phyloP scores from a whole-genome alignment of 2,329 filamentous ascomycete genomes.

The Fusarium citri region DNA sequence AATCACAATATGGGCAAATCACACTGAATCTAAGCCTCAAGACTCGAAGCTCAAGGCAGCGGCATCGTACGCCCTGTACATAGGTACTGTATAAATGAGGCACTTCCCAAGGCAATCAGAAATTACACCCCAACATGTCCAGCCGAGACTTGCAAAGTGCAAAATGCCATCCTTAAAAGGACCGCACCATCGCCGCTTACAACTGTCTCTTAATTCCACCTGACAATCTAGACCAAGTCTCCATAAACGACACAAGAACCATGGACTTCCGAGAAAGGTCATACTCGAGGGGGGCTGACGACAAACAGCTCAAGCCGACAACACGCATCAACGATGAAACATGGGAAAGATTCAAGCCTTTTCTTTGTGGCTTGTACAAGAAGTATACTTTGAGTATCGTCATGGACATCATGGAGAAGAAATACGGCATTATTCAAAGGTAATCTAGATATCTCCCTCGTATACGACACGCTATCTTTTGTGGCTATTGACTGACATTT shows the following conservation, averaged over 20 bases:
- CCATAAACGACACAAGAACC: not conserved
- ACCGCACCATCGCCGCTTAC: constrained; percentile 1
- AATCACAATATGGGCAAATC: constrained; percentile 27
- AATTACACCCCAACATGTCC: constrained; percentile 6
- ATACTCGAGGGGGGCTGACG: constrained; percentile 14
- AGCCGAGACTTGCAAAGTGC: constrained; percentile 17
- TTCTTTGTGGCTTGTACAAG: constrained; percentile 38
- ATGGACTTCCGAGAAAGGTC: constrained; percentile 27
- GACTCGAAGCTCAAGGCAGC: constrained; percentile 24
- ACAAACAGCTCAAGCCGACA: constrained; percentile 33
- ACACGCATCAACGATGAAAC: constrained; percentile 39
- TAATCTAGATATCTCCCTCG: constrained; percentile 30
- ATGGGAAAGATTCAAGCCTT: constrained; percentile 39
- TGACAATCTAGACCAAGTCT: not conserved
- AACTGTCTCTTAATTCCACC: not conserved
- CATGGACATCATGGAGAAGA: constrained; percentile 36
- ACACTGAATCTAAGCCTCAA: constrained; percentile 9
- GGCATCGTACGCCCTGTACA: constrained; percentile 10
- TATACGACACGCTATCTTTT: not conserved
- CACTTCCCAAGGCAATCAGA: constrained; percentile 25
- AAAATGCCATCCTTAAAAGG: constrained; percentile 28
- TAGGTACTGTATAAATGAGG: constrained; percentile 30
- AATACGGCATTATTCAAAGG: constrained; percentile 34
- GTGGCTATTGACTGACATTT: constrained; percentile 2
- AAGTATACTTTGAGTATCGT: constrained; percentile 38